Percentiles rank a stretch among this genome's conserved stretches.
Conservation (phyloP, 1,284 basidiomycete genomes). For the Pseudozyma sp. region DNA sequence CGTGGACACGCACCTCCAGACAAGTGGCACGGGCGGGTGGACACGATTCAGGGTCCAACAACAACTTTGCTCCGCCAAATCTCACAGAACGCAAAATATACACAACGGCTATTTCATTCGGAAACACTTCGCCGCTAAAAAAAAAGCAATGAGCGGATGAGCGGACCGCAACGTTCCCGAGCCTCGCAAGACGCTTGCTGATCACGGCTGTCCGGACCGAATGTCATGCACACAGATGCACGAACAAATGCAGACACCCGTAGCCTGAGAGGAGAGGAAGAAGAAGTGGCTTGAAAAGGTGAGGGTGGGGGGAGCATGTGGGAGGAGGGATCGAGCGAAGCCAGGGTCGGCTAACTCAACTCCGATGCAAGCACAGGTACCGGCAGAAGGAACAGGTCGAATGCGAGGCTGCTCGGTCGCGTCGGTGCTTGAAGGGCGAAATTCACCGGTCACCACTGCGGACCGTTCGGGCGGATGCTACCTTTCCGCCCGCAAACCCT, state of each 20-base stretch:
- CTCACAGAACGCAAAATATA: neutral
- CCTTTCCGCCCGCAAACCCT: no score
- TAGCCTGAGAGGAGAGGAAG: conserved; percentile 1
- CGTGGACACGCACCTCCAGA: conserved; percentile 6
- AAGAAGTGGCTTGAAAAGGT: neutral
- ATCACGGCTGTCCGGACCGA: conserved; percentile 10
- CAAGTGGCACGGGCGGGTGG: neutral
- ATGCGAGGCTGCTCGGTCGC: neutral
- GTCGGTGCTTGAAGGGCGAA: neutral
- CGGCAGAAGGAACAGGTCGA: neutral
- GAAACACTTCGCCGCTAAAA: no score
- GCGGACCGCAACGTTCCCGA: neutral
- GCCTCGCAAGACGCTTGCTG: neutral
- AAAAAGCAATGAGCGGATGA: neutral
- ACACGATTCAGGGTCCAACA: conserved; percentile 16
- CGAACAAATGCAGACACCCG: neutral
- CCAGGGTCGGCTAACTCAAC: neutral
- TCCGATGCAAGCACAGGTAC: no score
- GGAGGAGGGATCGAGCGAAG: neutral
- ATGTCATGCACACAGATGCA: neutral
- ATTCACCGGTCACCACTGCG: neutral
- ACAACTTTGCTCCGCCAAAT: neutral
- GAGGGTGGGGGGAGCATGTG: neutral
- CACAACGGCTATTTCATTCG: no score
- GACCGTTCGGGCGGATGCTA: no score